A percentile compares a stretch with the other conserved stretches of the same genome.
phyloP scores from a whole-genome alignment of 768 basidiomycete species.

The Collybia mongolica region DNA sequence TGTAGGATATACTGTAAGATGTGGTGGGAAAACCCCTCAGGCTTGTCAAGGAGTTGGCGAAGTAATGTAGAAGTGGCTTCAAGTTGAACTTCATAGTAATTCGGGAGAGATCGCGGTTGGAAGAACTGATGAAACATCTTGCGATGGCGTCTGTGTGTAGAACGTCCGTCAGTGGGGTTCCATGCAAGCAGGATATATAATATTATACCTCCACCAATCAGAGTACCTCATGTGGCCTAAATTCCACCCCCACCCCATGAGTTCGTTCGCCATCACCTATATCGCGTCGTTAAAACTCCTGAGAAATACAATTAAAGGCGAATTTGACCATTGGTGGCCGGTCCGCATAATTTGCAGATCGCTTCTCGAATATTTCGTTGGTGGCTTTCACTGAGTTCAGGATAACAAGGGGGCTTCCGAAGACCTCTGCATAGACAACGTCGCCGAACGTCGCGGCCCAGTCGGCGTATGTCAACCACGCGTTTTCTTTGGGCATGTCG shows the following conservation, averaged over 20 bases:
- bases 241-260: conserved; percentile 14
- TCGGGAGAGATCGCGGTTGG: conserved; percentile 8
- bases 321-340: conserved; percentile 23
- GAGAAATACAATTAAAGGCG: too few species aligned
- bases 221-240: conserved; percentile 12
- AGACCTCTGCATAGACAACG: too few species aligned
- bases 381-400: conserved; percentile 32
- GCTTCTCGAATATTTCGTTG: conserved; percentile 33
- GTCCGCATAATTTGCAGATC: conserved; percentile 10
- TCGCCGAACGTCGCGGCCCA: conserved; percentile 5
- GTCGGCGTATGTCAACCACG: conserved; percentile 33
- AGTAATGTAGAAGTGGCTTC: conserved; percentile 8
- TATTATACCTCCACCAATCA: conserved; percentile 11
- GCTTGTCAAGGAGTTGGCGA: conserved; percentile 11
- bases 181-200: neutral
- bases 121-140: conserved; percentile 22
- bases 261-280: conserved; percentile 13
- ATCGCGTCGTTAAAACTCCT: too few species aligned
- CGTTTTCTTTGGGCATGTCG: conserved; percentile 31
- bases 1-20: conserved; percentile 11
- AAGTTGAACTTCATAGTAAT: conserved; percentile 13
- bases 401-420: conserved; percentile 25
- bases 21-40: conserved; percentile 17
- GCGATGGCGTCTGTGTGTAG: conserved; percentile 11
- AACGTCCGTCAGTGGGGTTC: too few species aligned